Evolutionary conservation across 495 filamentous ascomycete species (phyloP).

Genomic region (Penicillium cataractarum): DNA sequence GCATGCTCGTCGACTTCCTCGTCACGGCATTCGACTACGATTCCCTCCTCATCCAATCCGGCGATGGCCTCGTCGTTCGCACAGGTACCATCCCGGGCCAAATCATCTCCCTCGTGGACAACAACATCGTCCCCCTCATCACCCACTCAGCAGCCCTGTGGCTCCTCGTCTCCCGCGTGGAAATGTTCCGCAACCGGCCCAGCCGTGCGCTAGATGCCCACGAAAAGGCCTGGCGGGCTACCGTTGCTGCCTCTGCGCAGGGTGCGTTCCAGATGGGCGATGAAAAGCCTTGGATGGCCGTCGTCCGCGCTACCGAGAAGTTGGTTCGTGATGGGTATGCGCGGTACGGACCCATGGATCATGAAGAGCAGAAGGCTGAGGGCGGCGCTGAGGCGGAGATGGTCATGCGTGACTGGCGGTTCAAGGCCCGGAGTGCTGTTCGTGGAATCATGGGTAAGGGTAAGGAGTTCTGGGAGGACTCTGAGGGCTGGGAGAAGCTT

Average conservation of each 20-base stretch:
- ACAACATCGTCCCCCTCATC: slow-evolving; percentile 75
- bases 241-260: slow-evolving; percentile 54
- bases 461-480: slow-evolving; percentile 82
- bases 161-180: slow-evolving; percentile 70
- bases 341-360: slow-evolving; percentile 46
- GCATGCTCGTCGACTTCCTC: slow-evolving; percentile 70
- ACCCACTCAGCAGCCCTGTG: slow-evolving; percentile 77
- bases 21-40: slow-evolving; percentile 54
- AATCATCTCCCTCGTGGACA: slow-evolving; percentile 73
- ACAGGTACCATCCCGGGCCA: slow-evolving; percentile 52
- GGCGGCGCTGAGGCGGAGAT: slow-evolving; percentile 41
- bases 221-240: slow-evolving; percentile 86
- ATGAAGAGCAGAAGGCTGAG: slow-evolving; percentile 34
- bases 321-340: slow-evolving; percentile 54
- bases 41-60: slow-evolving; percentile 34
- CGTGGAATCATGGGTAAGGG: slow-evolving; percentile 80
- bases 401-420: slow-evolving; percentile 69
- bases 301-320: slow-evolving; percentile 51
- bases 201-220: slow-evolving; percentile 74
- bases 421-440: slow-evolving; percentile 83
- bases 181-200: slow-evolving; percentile 69
- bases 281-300: slow-evolving; percentile 51
- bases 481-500: slow-evolving; percentile 68
- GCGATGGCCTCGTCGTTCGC: slow-evolving; percentile 36
- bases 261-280: slow-evolving; percentile 54